phyloP scores from a whole-genome alignment of 1,284 basidiomycete species.

The Sphagnurus paluster region DNA sequence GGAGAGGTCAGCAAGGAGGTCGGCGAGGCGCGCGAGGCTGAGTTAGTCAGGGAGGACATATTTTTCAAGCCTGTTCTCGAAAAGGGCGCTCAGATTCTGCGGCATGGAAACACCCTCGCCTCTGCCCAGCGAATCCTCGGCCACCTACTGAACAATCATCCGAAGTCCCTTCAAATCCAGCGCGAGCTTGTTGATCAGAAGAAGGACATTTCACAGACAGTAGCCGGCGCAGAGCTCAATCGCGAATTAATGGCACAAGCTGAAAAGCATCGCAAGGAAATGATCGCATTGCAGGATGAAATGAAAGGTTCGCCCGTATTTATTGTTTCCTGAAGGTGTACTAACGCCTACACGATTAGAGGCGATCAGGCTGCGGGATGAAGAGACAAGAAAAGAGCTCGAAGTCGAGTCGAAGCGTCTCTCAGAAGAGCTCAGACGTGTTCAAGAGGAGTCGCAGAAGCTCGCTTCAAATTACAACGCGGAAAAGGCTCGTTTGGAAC shows the following conservation, averaged over 20 bases:
- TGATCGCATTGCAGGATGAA: slow-evolving; percentile 35
- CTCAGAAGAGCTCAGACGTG: slow-evolving; percentile 26
- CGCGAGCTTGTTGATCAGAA: slow-evolving; percentile 40
- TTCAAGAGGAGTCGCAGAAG: slow-evolving; percentile 26
- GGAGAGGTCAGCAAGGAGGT: slow-evolving; percentile 33
- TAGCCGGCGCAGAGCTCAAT: slow-evolving; percentile 39
- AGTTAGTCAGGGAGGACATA: slow-evolving; percentile 33
- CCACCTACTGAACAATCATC: slow-evolving; percentile 30
- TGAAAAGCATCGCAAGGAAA: slow-evolving; percentile 34
- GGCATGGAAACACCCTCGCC: slow-evolving; percentile 31
- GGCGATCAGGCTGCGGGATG: slow-evolving; percentile 37
- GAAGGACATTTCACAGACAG: slow-evolving; percentile 37
- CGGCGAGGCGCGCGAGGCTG: slow-evolving; percentile 35
- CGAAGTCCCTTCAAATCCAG: slow-evolving; percentile 40
- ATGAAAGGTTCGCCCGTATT: slow-evolving; percentile 29
- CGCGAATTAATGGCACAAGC: slow-evolving; percentile 36
- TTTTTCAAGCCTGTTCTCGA: slow-evolving; percentile 40
- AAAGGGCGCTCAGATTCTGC: slow-evolving; percentile 35
- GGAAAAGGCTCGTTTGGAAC: slow-evolving; percentile 33
- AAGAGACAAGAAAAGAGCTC: slow-evolving; percentile 36
- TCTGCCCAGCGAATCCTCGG: slow-evolving; percentile 31
- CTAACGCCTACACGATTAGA: too few relatives aligned
- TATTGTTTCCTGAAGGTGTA: too few relatives aligned
- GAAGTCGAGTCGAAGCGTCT: slow-evolving; percentile 37
- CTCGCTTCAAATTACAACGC: slow-evolving; percentile 31